Base-by-base conservation (phyloP, 805 yeast genomes). In the Teunomyces lycoperdinae region DNA sequence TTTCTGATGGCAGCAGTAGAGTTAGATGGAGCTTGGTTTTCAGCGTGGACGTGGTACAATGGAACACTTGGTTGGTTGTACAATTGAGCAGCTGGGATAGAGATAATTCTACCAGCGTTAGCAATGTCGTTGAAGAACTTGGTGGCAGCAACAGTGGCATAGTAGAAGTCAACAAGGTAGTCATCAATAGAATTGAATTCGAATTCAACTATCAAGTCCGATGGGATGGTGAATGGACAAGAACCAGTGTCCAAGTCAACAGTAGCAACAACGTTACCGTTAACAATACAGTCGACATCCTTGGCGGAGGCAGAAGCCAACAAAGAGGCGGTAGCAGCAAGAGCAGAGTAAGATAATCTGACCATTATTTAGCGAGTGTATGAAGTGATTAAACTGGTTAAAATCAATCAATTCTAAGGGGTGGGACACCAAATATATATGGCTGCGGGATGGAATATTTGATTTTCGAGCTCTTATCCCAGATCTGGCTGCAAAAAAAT, bases 171-270 rank as follows among this genome's bases (percentile, higher is more conserved):
- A 45, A 57, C 66, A 30, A 55, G 50, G 61, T 63, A 71, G 52
- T 70, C 65, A 34, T 67, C 67, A 26, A 48, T 44, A 42, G 64
- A 57, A 16, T 30, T 51, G 57, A 55, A 70, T 32, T 55, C 54
- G 54, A 67, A 70, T 29, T 39, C 30, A 14, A 52, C 58, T 35
- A 73, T 69, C 42, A 52, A 62, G 27, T 43, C 5, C 2, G 53
- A 44, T 49, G 73, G 74, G 44, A 71, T 50, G 17, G 64, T 51
- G 67, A 71, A 70, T 41, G 69, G 64, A 61, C 77, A 71, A 6
- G 47, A 48, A 49, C 74, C 77, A 38, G 76, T 64, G 47, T 64
- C 75, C 53, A 63, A 63, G 59, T 69, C 74, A 32, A 71, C 77
- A 35, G 61, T 60, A 20, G 70, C 67, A 36, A 60, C 63, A 34